phyloP scores from a whole-genome alignment of 306 rosid genomes.

The Sindora glabra region DNA sequence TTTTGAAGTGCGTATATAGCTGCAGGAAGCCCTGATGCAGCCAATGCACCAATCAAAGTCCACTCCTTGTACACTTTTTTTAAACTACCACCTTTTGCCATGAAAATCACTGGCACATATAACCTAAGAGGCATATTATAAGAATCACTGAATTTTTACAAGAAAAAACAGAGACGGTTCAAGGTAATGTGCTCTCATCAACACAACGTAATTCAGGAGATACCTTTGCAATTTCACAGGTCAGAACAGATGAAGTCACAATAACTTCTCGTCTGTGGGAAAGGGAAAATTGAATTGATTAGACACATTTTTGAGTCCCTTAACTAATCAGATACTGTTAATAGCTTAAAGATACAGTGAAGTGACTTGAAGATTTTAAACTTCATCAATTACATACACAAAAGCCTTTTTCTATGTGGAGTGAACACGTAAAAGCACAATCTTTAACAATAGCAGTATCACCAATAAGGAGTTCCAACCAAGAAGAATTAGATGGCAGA shows the following conservation, averaged over 20 bases:
- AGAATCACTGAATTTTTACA: constrained; percentile 4
- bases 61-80: constrained; percentile 58
- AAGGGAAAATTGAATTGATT: constrained; percentile 10
- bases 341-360: constrained; percentile 1
- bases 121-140: constrained; percentile 36
- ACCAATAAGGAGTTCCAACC: neutral
- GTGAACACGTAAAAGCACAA: neutral
- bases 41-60: constrained; percentile 80
- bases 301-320: constrained; percentile 2
- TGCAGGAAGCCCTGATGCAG: constrained; percentile 97
- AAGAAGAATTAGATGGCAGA: neutral
- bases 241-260: constrained; percentile 85
- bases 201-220: constrained; percentile 3
- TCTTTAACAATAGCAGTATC: neutral
- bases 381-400: neutral
- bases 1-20: constrained; percentile 92
- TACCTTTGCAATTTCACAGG: constrained; percentile 88
- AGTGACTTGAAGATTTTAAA: constrained; percentile 5
- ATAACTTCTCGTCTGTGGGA: constrained; percentile 74
- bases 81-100: constrained; percentile 73
- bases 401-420: neutral
- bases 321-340: neutral
- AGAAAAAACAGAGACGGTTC: neutral
- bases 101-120: constrained; percentile 66
- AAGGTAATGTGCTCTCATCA: constrained; percentile 4